These are phyloP conservation scores for Thelonectria rubi DNA, from an alignment of 2,329 filamentous ascomycete genomes.

Conservation along the genomic window DNA sequence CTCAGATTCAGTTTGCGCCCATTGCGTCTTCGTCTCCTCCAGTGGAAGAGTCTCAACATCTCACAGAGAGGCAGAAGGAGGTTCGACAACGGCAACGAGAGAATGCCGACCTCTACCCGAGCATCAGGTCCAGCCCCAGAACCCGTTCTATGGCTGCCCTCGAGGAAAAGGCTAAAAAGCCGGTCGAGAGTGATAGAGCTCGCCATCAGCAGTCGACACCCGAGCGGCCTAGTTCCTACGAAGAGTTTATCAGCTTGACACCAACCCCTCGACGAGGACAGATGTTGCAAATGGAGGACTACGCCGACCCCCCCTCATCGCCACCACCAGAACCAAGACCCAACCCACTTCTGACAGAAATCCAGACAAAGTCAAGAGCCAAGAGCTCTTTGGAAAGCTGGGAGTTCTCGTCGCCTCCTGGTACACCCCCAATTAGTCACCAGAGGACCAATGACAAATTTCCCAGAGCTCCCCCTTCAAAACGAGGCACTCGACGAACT, in stretches of 20 bases:
- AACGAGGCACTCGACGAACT: conserved; percentile 24
- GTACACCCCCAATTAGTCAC: conserved; percentile 55
- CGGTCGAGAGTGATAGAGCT: conserved; percentile 23
- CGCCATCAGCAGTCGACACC: conserved; percentile 55
- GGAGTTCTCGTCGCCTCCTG: conserved; percentile 67
- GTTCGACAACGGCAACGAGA: conserved; percentile 77
- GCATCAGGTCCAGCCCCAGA: conserved; percentile 65
- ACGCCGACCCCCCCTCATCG: conserved; percentile 66
- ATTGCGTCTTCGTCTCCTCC: conserved; percentile 68
- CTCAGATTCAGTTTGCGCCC: conserved; percentile 79
- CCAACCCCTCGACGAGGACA: conserved; percentile 68
- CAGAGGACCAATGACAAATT: conserved; percentile 18
- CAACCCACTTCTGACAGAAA: conserved; percentile 62
- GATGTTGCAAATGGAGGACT: conserved; percentile 57
- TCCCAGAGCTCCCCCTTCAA: conserved; percentile 17
- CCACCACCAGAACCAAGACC: conserved; percentile 65
- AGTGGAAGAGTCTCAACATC: conserved; percentile 71
- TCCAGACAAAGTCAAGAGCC: conserved; percentile 57
- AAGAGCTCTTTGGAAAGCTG: conserved; percentile 52
- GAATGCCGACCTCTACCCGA: conserved; percentile 72
- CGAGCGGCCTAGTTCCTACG: conserved; percentile 53
- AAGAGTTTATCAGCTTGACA: conserved; percentile 66
- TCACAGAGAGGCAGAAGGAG: conserved; percentile 84
- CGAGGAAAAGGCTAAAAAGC: conserved; percentile 26
- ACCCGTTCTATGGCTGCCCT: conserved; percentile 35